These are phyloP conservation scores for Dictyostelium firmibasis DNA, from an alignment of 78 protist species.

Conservation along the genomic window DNA sequence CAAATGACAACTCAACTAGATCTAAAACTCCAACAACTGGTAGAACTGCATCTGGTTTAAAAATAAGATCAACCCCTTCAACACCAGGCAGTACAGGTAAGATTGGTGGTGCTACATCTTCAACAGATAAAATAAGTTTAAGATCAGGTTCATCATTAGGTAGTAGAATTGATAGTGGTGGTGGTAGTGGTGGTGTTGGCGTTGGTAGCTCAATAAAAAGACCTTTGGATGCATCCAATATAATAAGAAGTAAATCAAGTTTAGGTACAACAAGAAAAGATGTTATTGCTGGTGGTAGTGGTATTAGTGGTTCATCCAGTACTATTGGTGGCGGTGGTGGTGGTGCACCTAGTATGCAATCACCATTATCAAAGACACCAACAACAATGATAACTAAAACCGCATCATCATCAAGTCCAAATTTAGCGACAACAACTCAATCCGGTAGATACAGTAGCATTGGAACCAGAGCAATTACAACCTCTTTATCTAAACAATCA, in stretches of 20 bases:
- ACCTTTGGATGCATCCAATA: constrained; percentile 3
- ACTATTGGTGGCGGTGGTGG: neutral
- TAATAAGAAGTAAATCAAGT: constrained; percentile 56
- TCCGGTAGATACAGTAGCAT: constrained; percentile 71
- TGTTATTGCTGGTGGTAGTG: neutral
- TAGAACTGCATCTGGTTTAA: constrained; percentile 48
- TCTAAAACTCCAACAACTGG: constrained; percentile 72
- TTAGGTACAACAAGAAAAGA: constrained; percentile 39
- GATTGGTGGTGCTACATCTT: neutral
- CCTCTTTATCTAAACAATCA: neutral
- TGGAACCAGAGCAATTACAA: constrained; percentile 22
- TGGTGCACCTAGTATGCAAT: neutral
- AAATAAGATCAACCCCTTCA: neutral
- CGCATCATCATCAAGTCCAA: constrained; percentile 43
- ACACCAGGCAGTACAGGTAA: neutral
- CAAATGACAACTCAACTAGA: neutral
- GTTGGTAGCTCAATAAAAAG: neutral
- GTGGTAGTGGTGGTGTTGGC: neutral
- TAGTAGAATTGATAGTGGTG: neutral
- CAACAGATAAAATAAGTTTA: neutral
- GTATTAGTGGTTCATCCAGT: neutral
- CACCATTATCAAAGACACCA: neutral
- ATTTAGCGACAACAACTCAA: constrained; percentile 22
- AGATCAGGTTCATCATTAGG: constrained; percentile 54
- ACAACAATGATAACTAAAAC: constrained; percentile 4